Evolutionary conservation across 345 rosid species (phyloP).

Genomic region (Isatis tinctoria): DNA sequence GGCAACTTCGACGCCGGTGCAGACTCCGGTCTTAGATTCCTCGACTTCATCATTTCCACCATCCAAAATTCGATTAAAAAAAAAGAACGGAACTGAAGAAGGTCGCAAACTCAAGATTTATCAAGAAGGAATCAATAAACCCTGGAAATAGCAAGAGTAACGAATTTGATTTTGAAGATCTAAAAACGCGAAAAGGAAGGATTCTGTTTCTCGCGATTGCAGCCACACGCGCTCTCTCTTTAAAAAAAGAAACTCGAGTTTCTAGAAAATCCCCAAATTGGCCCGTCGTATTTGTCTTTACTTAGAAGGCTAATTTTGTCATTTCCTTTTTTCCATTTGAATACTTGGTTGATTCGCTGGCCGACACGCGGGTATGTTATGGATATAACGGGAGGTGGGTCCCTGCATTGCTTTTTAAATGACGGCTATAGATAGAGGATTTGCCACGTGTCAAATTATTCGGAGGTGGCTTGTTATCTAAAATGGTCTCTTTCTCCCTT

Average conservation of each 20-base stretch:
- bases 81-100: too few relatives aligned
- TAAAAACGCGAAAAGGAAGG: constrained; percentile 5
- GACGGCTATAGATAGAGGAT: constrained; percentile 26
- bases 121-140: background rate
- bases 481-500: too few relatives aligned
- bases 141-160: background rate
- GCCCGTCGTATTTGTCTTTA: background rate
- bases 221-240: constrained; percentile 3
- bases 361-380: background rate
- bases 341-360: constrained; percentile 14
- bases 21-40: constrained; percentile 26
- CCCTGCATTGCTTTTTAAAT: background rate
- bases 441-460: constrained; percentile 7
- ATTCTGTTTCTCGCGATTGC: background rate
- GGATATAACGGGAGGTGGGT: constrained; percentile 5
- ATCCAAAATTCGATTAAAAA: constrained; percentile 24
- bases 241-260: background rate
- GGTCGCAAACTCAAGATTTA: background rate
- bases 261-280: background rate
- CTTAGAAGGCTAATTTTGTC: constrained; percentile 18
- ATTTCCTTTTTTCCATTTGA: background rate
- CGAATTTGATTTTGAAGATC: constrained; percentile 18
- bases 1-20: constrained; percentile 43
- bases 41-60: constrained; percentile 77
- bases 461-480: constrained; percentile 5